Evolutionary conservation across 2,329 filamentous ascomycete species (phyloP).

Genomic region (Ophiostoma quercus): DNA sequence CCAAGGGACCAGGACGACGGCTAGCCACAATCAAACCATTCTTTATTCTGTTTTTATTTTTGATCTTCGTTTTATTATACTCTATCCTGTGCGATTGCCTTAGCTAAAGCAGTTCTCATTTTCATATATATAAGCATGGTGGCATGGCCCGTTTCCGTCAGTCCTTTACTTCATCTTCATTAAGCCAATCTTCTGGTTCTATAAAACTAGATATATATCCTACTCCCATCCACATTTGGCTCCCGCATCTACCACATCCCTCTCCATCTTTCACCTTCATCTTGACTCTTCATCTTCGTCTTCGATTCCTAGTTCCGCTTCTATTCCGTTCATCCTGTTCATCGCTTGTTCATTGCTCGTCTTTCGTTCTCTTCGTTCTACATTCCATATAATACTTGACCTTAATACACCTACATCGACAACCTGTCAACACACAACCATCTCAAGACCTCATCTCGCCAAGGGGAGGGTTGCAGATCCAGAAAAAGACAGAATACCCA

Average conservation of each 20-base stretch:
- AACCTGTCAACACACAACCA: background rate
- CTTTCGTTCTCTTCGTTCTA: background rate
- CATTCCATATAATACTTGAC: background rate
- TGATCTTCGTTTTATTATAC: background rate
- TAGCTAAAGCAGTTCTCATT: background rate
- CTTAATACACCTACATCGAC: background rate
- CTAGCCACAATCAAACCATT: background rate
- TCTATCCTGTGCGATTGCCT: background rate
- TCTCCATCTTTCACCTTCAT: background rate
- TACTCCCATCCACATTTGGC: background rate
- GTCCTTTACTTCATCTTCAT: background rate
- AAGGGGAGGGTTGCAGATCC: background rate
- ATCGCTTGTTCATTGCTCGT: background rate
- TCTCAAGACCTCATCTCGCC: background rate
- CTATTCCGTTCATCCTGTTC: background rate
- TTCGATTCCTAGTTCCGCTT: background rate
- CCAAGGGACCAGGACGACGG: background rate
- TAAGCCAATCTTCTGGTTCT: background rate
- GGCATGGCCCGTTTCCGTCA: slow-evolving; percentile 14
- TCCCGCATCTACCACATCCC: background rate
- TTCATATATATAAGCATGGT: slow-evolving; percentile 27
- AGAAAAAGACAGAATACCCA: slow-evolving; percentile 5
- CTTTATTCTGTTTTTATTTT: background rate
- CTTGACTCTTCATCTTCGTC: background rate
- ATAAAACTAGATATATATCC: slow-evolving; percentile 1